These are phyloP conservation scores for Eucalyptus microcorys DNA, from an alignment of 345 rosid genomes.

Conservation along the genomic window DNA sequence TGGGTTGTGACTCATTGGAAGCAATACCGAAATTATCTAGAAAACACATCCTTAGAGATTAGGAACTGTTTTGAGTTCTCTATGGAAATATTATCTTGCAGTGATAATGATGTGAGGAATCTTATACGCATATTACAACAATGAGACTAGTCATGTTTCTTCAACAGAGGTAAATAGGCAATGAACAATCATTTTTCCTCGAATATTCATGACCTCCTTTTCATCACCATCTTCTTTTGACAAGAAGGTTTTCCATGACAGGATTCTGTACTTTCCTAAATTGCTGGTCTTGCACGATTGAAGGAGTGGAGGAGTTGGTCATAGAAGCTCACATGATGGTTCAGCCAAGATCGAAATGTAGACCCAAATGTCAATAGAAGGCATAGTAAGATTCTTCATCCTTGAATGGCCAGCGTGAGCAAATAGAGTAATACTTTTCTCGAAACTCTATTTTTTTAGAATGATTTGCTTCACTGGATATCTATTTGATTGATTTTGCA, in stretches of 20 bases:
- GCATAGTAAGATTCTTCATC: neutral
- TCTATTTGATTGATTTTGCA: too few species aligned
- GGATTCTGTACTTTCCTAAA: neutral
- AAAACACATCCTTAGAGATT: fast-evolving
- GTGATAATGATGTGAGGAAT: too few species aligned
- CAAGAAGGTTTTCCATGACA: neutral
- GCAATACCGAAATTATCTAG: too few species aligned
- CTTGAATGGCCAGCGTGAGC: neutral
- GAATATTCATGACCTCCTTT: neutral
- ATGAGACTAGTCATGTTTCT: neutral
- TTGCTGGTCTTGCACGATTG: neutral
- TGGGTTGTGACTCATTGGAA: too few species aligned
- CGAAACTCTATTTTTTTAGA: too few species aligned
- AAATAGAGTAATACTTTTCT: too few species aligned
- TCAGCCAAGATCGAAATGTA: neutral
- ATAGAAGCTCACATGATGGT: neutral
- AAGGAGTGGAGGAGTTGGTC: neutral
- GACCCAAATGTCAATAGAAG: too few species aligned
- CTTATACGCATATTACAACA: too few species aligned
- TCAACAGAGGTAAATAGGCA: neutral
- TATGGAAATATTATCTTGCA: neutral
- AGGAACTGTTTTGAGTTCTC: fast-evolving
- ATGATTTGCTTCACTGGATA: too few species aligned
- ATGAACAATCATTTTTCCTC: neutral
- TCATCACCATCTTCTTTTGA: neutral